A percentile compares a stretch with the other conserved stretches of the same genome.
Evolutionary conservation across 257 asterid genomes (phyloP).

Genomic region (Primulina tabacum): DNA sequence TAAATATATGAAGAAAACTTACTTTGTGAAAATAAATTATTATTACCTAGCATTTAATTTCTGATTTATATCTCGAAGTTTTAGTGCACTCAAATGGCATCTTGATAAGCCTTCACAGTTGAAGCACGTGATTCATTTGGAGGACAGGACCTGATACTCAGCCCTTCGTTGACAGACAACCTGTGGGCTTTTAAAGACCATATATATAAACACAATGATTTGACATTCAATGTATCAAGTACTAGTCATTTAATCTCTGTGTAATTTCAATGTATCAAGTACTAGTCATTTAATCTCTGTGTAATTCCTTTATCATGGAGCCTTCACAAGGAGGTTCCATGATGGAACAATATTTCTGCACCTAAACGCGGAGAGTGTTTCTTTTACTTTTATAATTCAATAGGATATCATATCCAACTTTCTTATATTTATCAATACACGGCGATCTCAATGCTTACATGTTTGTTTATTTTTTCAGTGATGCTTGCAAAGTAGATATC

Average conservation of each 20-base stretch:
- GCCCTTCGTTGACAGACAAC: not conserved
- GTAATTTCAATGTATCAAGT: too few species aligned
- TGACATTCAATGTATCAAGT: too few species aligned
- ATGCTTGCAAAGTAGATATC: not conserved
- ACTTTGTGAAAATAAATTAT: not conserved
- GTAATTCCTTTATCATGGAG: not conserved
- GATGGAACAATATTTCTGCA: not conserved
- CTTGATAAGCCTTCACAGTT: not conserved
- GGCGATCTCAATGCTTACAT: not conserved
- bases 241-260: too few species aligned
- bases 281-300: not conserved
- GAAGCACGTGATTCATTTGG: not conserved
- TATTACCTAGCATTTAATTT: not conserved
- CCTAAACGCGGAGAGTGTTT: not conserved
- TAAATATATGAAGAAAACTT: not conserved
- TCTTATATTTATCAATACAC: conserved; percentile 2
- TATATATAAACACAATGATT: not conserved
- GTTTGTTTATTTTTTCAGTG: not conserved
- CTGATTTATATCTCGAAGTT: not conserved
- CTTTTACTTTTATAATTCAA: not conserved
- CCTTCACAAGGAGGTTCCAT: not conserved
- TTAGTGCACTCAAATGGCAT: not conserved
- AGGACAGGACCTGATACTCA: not conserved
- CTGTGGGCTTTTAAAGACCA: not conserved
- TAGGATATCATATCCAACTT: not conserved